Evolutionary conservation across 1,284 basidiomycete species (phyloP), one percentile per base, ranked within the genome.

Genomic region (Lentinus polychrous): DNA sequence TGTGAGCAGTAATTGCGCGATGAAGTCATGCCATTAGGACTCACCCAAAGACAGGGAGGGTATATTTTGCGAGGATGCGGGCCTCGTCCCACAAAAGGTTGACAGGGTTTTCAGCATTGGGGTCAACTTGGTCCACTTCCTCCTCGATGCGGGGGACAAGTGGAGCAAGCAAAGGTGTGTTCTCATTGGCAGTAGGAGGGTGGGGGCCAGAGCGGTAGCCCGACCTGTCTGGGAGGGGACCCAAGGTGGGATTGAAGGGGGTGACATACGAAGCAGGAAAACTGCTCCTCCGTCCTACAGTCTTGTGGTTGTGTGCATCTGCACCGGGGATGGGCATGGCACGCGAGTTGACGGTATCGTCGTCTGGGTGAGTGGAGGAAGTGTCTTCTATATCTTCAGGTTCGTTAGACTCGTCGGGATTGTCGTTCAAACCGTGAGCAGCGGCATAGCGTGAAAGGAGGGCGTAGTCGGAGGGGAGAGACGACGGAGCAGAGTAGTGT

Each of bases 11-110:
- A 20, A 51, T 34, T 15, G n/a, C 37, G 22, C 17, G 17, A 32
- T 34, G 32, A 15, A 36, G 10, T 27, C n/a, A n/a, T n/a, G n/a
- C 31, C n/a, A 24, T 27, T n/a, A 35, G 20, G 40, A 70, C 75
- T 46, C 48, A 83, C 81, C 75, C 75, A 54, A 81, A 79, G 31
- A 87, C 77, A 2, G 88, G 87, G 17, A 81, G 60, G 10, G 85
- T 76, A 61, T 85, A 91, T 60, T 73, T 72, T 1, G 71, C 52
- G 12, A 91, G 69, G 31, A 83, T 77, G n/a, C 62, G 56, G 0
- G 81, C 57, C 59, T 90, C 86, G 49, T 85, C 77, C 58, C 70
- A 69, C 52, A 78, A 73, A 60, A 81, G 70, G 37, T 58, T 59
- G 15, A 34, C 49, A 22, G 47, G 20, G 18, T 27, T 14, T 37